Base-by-base conservation (phyloP, 2,329 filamentous ascomycete genomes). In the Colletotrichum godetiae region DNA sequence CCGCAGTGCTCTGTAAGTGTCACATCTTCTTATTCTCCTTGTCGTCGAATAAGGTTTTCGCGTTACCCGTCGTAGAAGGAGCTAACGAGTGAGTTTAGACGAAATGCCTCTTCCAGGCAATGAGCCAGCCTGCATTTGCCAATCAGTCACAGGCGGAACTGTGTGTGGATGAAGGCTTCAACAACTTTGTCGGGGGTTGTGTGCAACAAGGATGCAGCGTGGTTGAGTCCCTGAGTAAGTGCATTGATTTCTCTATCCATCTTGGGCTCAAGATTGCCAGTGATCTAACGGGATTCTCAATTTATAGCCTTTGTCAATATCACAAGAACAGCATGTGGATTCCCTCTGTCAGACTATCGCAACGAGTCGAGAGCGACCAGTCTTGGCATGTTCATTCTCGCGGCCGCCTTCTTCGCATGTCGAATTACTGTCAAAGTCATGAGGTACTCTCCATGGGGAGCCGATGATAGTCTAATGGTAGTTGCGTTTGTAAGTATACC, bases 1-100 rank as follows among this genome's bases (percentile, higher is more conserved):
- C 68, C 68, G 49, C 62, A 27, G 55, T 71, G 68, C 46, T 64
- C 33, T n/a, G 68, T 71, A 10, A 57, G 68, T 67, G 24, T 27
- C 37, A 15, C 15, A 37, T 31, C 55, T 13, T 42, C 22, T 24
- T 10, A 11, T n/a, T n/a, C 29, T 22, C 5, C 33, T 52, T 11
- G 29, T 35, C 56, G 22, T 19, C 8, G 53, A 35, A 22, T 4
- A 22, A 35, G 35, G 11, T 29, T 57, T 52, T 4, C 62, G 4
- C 62, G 4, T 27, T 29, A 4, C 2, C 5, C 24, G 61, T 53
- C 33, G 19, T 53, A 53, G 55, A 31, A 59, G 31, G 59, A 7
- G 46, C 3, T 55, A 42, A 65, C 33, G 33, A 42, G 6, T 1
- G 57, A 24, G 10, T 42, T 13, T 24, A 71, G 68, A 27, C 53